These are phyloP conservation scores for button mushroom (Agaricus bisporus) DNA, from an alignment of 768 basidiomycete species.

Conservation along the genomic window DNA sequence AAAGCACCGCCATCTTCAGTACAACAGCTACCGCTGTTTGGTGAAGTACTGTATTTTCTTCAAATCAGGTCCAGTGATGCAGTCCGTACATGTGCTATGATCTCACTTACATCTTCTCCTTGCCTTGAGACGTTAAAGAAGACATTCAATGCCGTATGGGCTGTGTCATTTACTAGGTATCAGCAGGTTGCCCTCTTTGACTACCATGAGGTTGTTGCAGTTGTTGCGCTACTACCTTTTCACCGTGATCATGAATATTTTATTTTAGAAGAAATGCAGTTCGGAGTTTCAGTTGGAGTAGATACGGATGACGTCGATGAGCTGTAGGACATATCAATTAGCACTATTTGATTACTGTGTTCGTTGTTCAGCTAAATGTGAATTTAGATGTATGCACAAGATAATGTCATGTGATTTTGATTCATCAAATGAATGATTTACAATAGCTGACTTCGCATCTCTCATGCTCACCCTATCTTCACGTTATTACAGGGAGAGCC, in stretches of 20 bases:
- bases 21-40: neutral
- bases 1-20: neutral
- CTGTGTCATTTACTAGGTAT: neutral
- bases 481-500: no score
- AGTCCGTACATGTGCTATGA: neutral
- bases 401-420: no score
- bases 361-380: no score
- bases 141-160: neutral
- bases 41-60: slow-evolving; percentile 5
- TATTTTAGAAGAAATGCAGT: neutral
- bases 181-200: neutral
- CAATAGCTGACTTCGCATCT: no score
- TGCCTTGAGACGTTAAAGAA: neutral
- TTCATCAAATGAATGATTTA: no score
- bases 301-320: no score
- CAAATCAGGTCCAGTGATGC: neutral
- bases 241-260: neutral
- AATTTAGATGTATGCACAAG: no score
- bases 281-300: neutral
- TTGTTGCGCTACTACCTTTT: slow-evolving; percentile 5
- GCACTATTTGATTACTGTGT: no score
- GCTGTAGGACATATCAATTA: no score
- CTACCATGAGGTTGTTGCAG: neutral
- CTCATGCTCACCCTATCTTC: no score
- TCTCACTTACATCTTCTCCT: neutral